phyloP scores from a whole-genome alignment of 345 rosid species.

The Cardiospermum halicacabum region DNA sequence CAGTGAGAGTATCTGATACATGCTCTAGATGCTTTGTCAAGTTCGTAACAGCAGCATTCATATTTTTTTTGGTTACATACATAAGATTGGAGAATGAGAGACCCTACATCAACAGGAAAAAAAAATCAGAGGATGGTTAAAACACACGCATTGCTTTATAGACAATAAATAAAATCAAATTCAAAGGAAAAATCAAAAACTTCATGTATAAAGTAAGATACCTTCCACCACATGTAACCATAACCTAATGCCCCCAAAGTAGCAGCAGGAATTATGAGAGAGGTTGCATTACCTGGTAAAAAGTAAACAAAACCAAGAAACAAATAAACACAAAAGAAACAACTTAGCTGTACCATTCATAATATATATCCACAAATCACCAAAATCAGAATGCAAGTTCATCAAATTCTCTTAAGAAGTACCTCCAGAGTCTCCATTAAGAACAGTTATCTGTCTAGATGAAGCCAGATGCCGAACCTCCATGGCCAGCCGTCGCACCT shows the following conservation, averaged over 20 bases:
- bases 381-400: not conserved
- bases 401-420: not conserved
- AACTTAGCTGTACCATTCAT: not conserved
- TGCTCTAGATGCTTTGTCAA: conserved; percentile 77
- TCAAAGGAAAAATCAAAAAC: not conserved
- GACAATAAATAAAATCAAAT: not conserved
- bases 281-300: conserved; percentile 51
- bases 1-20: conserved; percentile 75
- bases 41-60: conserved; percentile 76
- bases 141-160: not conserved
- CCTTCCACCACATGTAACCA: conserved; percentile 99
- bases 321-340: not conserved
- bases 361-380: not conserved
- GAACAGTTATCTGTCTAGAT: conserved; percentile 62
- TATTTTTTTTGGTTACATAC: conserved; percentile 78
- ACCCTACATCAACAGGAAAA: conserved; percentile 45
- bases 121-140: conserved; percentile 11
- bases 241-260: conserved; percentile 86
- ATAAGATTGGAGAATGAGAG: conserved; percentile 75
- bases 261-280: conserved; percentile 70
- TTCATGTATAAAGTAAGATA: conserved; percentile 23
- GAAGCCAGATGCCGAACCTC: conserved; percentile 67
- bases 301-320: not conserved
- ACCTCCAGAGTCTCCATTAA: conserved; percentile 67
- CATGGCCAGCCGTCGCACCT: conserved; percentile 66